Base-by-base conservation (phyloP, 2,329 filamentous ascomycete species). In the Phialemonium atrogriseum region DNA sequence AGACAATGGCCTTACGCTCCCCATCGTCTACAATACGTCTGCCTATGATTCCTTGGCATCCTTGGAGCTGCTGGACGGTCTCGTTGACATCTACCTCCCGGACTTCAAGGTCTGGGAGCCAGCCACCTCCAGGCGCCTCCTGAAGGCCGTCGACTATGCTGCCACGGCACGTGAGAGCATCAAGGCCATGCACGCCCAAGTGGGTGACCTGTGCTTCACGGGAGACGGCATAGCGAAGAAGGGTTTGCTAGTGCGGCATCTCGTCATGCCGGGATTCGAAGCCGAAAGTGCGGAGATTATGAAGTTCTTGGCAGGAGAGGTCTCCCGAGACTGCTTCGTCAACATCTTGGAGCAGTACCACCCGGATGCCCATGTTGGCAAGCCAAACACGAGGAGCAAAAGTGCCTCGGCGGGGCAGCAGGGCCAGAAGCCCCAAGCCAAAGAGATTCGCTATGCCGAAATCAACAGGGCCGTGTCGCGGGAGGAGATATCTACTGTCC, bases 301-400 rank as follows among this genome's bases (percentile, higher is more conserved):
- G 65, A 66, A 61, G 39, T 93, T 84, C 67, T 62, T 93, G 11
- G 84, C 83, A 0, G 62, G 70, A 17, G 73, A 86, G 32, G 68
- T 93, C 3, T 84, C 80, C 4, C 68, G 62, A 34, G 84, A 91
- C 52, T 66, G 82, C 25, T 89, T 88, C 55, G 72, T 91, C 37
- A 80, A 93, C 50, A 79, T 93, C 42, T 91, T 91, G 84, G 84
- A 93, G 56, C 85, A 93, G 56, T 91, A 91, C 49, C 77, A 77
- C 40, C 84, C 84, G 0, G 73, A 82, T 41, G 85, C 83, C 0
- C 77, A 93, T 52, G 85, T 93, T 1, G 85, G 85, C 4, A 89
- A 86, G 59, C 60, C 64, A 33, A 73, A 60, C 44, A 59, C 63
- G 35, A 49, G 46, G 37, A 49, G 17, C 27, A 50, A 34, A 28